Evolutionary conservation across 345 rosid species (phyloP).

Genomic region (Brassica carinata): DNA sequence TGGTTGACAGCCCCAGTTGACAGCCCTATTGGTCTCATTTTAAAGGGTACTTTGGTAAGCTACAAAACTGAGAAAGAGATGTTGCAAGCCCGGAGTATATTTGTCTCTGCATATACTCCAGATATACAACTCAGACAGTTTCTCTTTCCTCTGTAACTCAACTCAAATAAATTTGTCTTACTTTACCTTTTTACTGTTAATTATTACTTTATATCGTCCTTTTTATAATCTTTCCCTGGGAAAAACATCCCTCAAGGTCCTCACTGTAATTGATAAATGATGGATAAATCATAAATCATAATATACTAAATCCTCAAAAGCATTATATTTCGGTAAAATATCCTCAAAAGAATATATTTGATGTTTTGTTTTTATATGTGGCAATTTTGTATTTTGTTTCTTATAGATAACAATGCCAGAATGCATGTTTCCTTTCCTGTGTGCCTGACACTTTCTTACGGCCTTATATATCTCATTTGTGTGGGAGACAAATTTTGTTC

Average conservation of each 20-base stretch:
- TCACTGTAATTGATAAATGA: not conserved
- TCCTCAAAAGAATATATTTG: constrained; percentile 1
- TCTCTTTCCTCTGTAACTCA: not conserved
- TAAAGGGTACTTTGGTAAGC: constrained; percentile 1
- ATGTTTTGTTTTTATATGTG: constrained; percentile 23
- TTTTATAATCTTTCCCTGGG: not conserved
- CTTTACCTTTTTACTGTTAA: constrained; percentile 32
- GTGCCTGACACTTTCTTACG: constrained; percentile 37
- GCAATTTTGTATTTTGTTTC: constrained; percentile 35
- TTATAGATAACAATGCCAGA: constrained; percentile 35
- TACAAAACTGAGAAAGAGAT: constrained; percentile 26
- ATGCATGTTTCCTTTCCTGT: constrained; percentile 44
- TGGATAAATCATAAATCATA: not conserved
- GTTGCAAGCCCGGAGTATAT: constrained; percentile 45
- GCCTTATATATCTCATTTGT: constrained; percentile 31
- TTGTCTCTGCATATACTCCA: constrained; percentile 40
- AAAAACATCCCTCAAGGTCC: not conserved
- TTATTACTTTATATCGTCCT: not conserved
- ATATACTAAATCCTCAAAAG: constrained; percentile 5
- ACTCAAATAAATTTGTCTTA: constrained; percentile 26
- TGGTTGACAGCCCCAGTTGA: too few relatives aligned
- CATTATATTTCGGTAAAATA: not conserved
- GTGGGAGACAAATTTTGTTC: constrained; percentile 17
- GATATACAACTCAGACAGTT: constrained; percentile 8
- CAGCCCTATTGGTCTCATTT: not conserved